Conservation (phyloP, 805 yeast species). For the Pichia scutulata region DNA sequence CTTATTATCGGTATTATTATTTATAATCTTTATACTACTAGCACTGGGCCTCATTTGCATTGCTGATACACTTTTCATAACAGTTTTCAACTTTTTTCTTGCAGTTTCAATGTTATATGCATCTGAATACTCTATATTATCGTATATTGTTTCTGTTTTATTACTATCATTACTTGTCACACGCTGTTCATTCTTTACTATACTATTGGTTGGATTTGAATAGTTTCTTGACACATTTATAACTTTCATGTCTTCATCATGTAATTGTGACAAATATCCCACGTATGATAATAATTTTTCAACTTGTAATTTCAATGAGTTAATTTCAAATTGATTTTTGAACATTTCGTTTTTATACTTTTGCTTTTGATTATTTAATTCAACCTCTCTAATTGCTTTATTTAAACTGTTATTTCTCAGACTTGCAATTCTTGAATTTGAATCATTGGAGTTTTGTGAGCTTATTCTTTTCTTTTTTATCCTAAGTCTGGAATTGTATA, state of each 20-base stretch:
- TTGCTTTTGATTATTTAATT: conserved; percentile 18
- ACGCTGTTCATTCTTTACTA: background rate
- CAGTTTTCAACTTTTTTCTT: conserved; percentile 32
- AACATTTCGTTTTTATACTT: conserved; percentile 39
- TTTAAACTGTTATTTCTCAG: conserved; percentile 20
- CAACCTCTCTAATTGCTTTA: conserved; percentile 20
- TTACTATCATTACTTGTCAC: conserved; percentile 2
- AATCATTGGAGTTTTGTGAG: background rate
- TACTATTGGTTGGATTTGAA: background rate
- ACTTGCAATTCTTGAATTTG: conserved; percentile 14
- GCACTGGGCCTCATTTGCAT: conserved; percentile 22
- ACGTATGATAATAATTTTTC: conserved; percentile 50
- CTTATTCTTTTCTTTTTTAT: conserved; percentile 9
- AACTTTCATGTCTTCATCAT: conserved; percentile 18
- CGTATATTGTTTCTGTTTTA: conserved; percentile 19
- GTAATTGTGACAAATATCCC: conserved; percentile 44
- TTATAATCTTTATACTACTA: background rate
- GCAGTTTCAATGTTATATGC: conserved; percentile 44
- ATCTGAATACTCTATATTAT: conserved; percentile 41
- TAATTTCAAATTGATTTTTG: conserved; percentile 45
- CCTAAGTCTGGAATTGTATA: background rate
- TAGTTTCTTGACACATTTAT: background rate
- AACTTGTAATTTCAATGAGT: conserved; percentile 45
- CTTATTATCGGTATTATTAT: background rate
- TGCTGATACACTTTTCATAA: conserved; percentile 29